A percentile compares a stretch with the other conserved stretches of the same genome.
Conservation (phyloP, 2,329 filamentous ascomycete genomes). For the Trichoderma atrobrunneum region DNA sequence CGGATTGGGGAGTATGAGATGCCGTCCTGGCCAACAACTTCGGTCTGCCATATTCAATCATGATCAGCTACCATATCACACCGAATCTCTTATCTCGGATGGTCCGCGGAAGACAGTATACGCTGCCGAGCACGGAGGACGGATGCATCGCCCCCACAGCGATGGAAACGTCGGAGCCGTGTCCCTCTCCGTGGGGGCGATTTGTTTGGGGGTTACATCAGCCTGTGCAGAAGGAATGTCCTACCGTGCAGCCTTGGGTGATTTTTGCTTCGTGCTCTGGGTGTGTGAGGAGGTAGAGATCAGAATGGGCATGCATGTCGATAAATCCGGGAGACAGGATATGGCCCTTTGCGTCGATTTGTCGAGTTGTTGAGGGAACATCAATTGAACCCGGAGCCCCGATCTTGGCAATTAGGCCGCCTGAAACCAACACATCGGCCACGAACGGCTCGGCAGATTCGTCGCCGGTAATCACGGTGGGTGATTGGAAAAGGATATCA, state of each 20-base stretch:
- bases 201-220: constrained; percentile 6
- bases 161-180: background rate
- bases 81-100: background rate
- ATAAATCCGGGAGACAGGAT: constrained; percentile 27
- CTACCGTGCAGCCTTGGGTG: constrained; percentile 27
- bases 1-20: constrained; percentile 27
- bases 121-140: background rate
- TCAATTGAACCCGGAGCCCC: constrained; percentile 22
- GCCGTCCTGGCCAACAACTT: constrained; percentile 27
- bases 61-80: background rate
- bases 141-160: background rate
- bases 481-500: constrained; percentile 24
- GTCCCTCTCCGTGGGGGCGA: background rate
- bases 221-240: background rate
- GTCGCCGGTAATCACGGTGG: constrained; percentile 26
- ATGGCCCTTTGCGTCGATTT: constrained; percentile 23
- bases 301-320: constrained; percentile 29
- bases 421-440: constrained; percentile 24
- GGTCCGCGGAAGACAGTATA: background rate
- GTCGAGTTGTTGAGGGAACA: constrained; percentile 13
- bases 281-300: constrained; percentile 26
- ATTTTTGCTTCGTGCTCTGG: constrained; percentile 28
- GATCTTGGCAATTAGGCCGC: constrained; percentile 25
- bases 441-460: constrained; percentile 23
- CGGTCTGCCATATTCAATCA: constrained; percentile 20